Conservation (phyloP, 2,329 filamentous ascomycete species). For the Claviceps pusilla region DNA sequence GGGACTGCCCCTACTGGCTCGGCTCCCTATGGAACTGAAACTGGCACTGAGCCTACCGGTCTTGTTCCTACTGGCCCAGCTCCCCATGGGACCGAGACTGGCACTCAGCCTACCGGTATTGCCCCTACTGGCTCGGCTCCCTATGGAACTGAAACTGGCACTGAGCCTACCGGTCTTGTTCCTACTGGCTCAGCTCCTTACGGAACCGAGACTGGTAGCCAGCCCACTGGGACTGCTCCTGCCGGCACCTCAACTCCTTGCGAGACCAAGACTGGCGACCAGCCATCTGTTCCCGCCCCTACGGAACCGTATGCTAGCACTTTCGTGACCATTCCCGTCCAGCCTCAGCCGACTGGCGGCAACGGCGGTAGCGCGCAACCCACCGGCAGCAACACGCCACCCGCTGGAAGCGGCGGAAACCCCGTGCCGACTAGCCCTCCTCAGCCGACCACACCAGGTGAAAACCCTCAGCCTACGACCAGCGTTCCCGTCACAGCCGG, state of each 20-base stretch:
- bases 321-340: slow-evolving; percentile 1
- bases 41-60: not conserved
- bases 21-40: not conserved
- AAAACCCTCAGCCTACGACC: not conserved
- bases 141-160: no score
- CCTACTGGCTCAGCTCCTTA: not conserved
- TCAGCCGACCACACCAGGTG: not conserved
- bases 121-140: no score
- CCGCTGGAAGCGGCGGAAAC: not conserved
- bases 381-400: not conserved
- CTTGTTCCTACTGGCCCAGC: not conserved
- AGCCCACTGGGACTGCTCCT: not conserved
- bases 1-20: not conserved
- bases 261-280: not conserved
- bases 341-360: not conserved
- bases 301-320: not conserved
- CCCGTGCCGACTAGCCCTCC: not conserved
- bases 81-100: not conserved
- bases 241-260: not conserved
- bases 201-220: not conserved
- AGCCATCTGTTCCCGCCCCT: no score
- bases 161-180: not conserved
- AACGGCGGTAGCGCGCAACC: not conserved
- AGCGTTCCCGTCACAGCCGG: not conserved
- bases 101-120: no score